Percentiles rank a stretch among this genome's conserved stretches.
These are phyloP conservation scores for Phytophthora citrophthora DNA, from an alignment of 352 stramenopile genomes.

Conservation along the genomic window DNA sequence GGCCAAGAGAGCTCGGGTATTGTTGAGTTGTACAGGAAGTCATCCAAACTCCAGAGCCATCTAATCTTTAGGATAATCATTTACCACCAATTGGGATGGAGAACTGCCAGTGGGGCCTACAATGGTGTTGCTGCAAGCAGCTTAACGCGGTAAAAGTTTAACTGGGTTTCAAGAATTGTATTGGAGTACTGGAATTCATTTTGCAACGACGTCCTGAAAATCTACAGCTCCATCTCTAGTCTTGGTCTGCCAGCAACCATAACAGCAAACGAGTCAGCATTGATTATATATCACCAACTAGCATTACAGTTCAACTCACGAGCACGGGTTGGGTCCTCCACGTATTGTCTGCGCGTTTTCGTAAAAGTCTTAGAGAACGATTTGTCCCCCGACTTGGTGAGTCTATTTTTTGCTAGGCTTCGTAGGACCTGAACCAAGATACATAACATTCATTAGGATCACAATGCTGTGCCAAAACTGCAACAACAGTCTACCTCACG, in stretches of 20 bases:
- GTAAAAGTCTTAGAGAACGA: conserved; percentile 54
- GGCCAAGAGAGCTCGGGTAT: conserved; percentile 2
- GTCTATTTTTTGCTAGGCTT: conserved; percentile 81
- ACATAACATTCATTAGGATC: conserved; percentile 7
- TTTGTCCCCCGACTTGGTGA: conserved; percentile 56
- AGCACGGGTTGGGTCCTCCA: conserved; percentile 47
- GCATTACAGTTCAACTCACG: conserved; percentile 19
- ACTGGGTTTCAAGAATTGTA: not conserved
- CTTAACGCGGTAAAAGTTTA: too few species aligned
- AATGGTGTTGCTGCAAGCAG: too few species aligned
- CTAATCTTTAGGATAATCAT: not conserved
- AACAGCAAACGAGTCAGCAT: conserved; percentile 7
- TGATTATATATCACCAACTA: not conserved
- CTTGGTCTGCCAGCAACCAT: conserved; percentile 22
- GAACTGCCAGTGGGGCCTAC: too few species aligned
- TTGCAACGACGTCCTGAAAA: conserved; percentile 4
- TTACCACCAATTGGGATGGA: conserved; percentile 12
- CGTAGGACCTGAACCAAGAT: conserved; percentile 46
- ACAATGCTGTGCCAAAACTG: conserved; percentile 1
- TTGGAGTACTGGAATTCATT: conserved; percentile 2
- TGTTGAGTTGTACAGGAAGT: conserved; percentile 3
- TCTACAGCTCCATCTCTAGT: conserved; percentile 25
- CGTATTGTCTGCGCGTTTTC: conserved; percentile 57
- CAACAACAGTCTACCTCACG: conserved; percentile 60
- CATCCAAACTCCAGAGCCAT: conserved; percentile 3